These are phyloP conservation scores for Pestalotiopsis sp. DNA, from an alignment of 2,329 filamentous ascomycete species.

Conservation along the genomic window DNA sequence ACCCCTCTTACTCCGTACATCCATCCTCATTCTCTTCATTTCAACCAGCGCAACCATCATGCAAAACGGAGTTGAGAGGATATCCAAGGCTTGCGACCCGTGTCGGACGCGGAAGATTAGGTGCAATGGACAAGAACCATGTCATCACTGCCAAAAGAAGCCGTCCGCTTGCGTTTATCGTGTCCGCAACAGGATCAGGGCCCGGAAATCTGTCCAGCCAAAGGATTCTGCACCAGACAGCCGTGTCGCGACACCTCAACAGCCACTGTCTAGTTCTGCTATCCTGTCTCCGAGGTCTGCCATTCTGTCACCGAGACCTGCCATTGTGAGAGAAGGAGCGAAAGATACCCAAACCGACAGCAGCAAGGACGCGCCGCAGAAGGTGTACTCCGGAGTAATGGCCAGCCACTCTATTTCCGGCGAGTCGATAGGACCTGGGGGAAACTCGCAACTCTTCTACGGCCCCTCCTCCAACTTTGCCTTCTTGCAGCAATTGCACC, in stretches of 20 bases:
- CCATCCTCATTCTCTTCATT: not conserved
- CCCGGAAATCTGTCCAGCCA: not conserved
- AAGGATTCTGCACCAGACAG: not conserved
- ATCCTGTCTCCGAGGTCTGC: not conserved
- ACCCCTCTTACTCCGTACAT: not conserved
- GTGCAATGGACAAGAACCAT: conserved; percentile 21
- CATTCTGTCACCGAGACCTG: not conserved
- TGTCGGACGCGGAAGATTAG: conserved; percentile 23
- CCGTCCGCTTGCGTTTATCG: conserved; percentile 20
- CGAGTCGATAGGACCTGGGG: conserved; percentile 17
- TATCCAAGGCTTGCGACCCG: conserved; percentile 24
- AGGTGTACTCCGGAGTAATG: not conserved
- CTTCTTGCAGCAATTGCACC: conserved; percentile 32
- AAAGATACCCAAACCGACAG: conserved; percentile 6
- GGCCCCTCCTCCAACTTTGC: conserved; percentile 31
- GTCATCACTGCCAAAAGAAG: conserved; percentile 18
- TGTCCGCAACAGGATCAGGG: not conserved
- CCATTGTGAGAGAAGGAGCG: not conserved
- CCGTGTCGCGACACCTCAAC: not conserved
- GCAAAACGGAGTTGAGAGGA: conserved; percentile 13
- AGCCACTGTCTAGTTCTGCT: conserved; percentile 5
- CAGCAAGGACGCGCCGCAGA: conserved; percentile 32
- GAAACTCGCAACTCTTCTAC: conserved; percentile 29
- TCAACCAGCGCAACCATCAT: not conserved
- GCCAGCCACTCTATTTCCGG: conserved; percentile 16